A percentile compares a stretch with the other conserved stretches of the same genome.
Conservation (phyloP, 768 basidiomycete genomes). For the Serendipita sp. region DNA sequence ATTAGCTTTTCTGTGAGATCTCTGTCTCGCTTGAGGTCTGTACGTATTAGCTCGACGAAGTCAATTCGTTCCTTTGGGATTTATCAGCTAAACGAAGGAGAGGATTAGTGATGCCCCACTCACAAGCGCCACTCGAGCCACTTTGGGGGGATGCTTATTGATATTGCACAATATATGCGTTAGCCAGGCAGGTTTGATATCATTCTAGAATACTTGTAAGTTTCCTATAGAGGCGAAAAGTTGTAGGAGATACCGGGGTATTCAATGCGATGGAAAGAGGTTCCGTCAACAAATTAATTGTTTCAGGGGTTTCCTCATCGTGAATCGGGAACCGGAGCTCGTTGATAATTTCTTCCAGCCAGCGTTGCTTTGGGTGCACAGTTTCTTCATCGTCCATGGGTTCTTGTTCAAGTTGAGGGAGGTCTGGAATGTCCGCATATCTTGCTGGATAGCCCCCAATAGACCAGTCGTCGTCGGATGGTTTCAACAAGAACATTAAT, state of each 20-base stretch:
- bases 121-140: not conserved
- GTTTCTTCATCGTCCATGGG: not conserved
- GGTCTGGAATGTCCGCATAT: constrained; percentile 37
- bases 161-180: not conserved
- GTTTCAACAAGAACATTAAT: constrained; percentile 67
- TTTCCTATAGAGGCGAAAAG: not conserved
- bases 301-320: not conserved
- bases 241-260: not conserved
- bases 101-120: not conserved
- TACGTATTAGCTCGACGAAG: constrained; percentile 1
- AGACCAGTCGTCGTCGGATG: constrained; percentile 66
- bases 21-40: constrained; percentile 4
- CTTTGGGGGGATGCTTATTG: not conserved
- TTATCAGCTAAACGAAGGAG: not conserved
- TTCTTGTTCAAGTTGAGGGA: constrained; percentile 12
- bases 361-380: not conserved
- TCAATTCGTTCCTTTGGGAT: not conserved
- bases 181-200: not conserved
- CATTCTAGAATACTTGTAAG: not conserved
- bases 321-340: constrained; percentile 2
- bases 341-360: constrained; percentile 1
- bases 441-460: constrained; percentile 54
- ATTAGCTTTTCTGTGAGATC: constrained; percentile 7
- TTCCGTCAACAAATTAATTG: not conserved
- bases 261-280: not conserved